Evolutionary conservation across 352 stramenopile species (phyloP).

Genomic region (Pilasporangium apinafurcum): DNA sequence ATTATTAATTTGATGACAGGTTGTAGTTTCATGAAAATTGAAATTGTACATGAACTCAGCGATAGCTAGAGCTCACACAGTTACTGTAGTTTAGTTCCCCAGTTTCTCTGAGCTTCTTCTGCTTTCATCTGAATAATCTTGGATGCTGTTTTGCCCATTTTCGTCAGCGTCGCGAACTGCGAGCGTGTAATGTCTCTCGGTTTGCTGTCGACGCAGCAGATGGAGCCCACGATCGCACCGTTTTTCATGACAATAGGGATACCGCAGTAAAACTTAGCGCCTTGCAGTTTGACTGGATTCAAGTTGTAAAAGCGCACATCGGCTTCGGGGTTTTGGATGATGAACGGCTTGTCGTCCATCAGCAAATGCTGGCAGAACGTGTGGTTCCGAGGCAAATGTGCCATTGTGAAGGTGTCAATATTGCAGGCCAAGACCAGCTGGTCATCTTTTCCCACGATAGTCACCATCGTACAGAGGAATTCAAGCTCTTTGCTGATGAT

Average conservation of each 20-base stretch:
- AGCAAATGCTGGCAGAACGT: conserved; percentile 59
- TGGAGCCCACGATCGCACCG: not conserved
- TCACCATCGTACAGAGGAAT: conserved; percentile 49
- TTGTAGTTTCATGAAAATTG: no score
- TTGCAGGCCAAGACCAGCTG: conserved; percentile 43
- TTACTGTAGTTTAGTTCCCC: no score
- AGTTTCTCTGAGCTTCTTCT: no score
- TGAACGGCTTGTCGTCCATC: conserved; percentile 47
- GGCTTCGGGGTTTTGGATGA: conserved; percentile 27
- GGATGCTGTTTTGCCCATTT: conserved; percentile 31
- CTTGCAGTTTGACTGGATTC: conserved; percentile 13
- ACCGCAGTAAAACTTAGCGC: conserved; percentile 49
- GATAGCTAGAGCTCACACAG: no score
- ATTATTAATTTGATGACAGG: no score
- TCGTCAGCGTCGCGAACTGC: conserved; percentile 36
- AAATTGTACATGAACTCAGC: no score
- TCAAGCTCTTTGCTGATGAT: conserved; percentile 39
- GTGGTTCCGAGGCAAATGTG: conserved; percentile 31
- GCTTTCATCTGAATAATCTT: conserved; percentile 14
- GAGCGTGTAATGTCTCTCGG: conserved; percentile 28
- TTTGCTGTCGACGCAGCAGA: conserved; percentile 31
- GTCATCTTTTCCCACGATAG: conserved; percentile 40
- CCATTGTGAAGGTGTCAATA: conserved; percentile 19
- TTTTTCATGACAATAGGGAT: conserved; percentile 21
- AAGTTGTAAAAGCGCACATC: conserved; percentile 54